phyloP scores from a whole-genome alignment of 164 flowering plant genomes.

The Sedum album region DNA sequence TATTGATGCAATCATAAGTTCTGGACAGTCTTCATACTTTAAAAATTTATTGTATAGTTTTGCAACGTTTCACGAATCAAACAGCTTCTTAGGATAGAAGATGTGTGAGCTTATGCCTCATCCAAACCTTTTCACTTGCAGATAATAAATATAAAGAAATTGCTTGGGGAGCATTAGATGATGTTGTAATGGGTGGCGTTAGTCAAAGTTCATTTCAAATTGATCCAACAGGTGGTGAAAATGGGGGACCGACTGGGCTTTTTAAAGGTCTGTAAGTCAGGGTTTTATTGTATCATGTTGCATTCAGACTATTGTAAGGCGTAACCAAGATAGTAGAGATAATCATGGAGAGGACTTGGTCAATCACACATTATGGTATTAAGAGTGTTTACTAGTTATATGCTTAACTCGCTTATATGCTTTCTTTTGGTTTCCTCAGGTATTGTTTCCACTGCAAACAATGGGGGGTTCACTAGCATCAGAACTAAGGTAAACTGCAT shows the following conservation, averaged over 20 bases:
- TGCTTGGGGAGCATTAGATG: constrained; percentile 91
- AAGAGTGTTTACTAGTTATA: background rate
- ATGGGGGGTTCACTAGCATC: constrained; percentile 88
- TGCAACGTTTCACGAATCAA: background rate
- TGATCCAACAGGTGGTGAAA: constrained; percentile 66
- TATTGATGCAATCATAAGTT: background rate
- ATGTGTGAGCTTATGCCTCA: background rate
- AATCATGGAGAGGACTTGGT: too few species aligned
- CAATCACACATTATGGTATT: too few species aligned
- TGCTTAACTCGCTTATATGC: background rate
- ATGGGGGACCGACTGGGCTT: constrained; percentile 71
- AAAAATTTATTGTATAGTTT: background rate
- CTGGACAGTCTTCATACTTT: background rate
- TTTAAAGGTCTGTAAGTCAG: constrained; percentile 58
- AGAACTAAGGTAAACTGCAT: constrained; percentile 44
- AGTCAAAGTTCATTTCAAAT: constrained; percentile 78
- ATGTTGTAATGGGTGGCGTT: constrained; percentile 98
- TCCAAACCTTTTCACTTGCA: too few species aligned
- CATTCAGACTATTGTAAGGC: background rate
- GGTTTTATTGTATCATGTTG: background rate
- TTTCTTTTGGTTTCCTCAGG: constrained; percentile 29
- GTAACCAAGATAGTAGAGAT: background rate
- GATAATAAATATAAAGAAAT: constrained; percentile 50
- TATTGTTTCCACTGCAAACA: constrained; percentile 80
- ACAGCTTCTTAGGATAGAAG: background rate